Evolutionary conservation across 352 stramenopile species (phyloP).

Genomic region (Phytophthora tentaculata): DNA sequence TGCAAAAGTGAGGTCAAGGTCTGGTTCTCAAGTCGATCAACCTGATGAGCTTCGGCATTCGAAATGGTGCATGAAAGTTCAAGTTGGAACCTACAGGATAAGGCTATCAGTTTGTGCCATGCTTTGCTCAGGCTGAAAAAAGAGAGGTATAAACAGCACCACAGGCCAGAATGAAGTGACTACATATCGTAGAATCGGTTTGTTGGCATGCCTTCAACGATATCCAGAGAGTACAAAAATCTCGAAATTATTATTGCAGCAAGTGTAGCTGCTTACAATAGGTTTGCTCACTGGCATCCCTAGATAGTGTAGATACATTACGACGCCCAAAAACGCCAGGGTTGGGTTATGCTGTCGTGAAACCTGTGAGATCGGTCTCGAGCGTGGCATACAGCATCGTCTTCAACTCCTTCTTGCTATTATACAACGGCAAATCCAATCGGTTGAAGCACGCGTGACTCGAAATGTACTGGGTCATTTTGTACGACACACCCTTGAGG

Average conservation of each 20-base stretch:
- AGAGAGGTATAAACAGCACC: too few species aligned
- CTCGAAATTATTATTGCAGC: constrained; percentile 17
- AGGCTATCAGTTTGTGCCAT: too few species aligned
- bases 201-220: too few species aligned
- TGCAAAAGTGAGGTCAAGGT: too few species aligned
- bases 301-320: constrained; percentile 12
- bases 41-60: too few species aligned
- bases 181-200: too few species aligned
- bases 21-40: too few species aligned
- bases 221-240: too few species aligned
- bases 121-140: too few species aligned
- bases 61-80: too few species aligned
- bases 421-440: constrained; percentile 96
- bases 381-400: constrained; percentile 67
- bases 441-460: constrained; percentile 86
- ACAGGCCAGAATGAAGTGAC: too few species aligned
- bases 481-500: constrained; percentile 59
- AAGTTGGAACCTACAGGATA: too few species aligned
- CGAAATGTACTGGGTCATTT: constrained; percentile 63
- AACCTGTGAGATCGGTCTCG: constrained; percentile 72
- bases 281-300: background rate
- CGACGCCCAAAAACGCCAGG: constrained; percentile 7
- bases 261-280: constrained; percentile 19
- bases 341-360: constrained; percentile 58
- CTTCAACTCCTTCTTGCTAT: constrained; percentile 85